A percentile compares a stretch with the other conserved stretches of the same genome.
Conservation (phyloP, 2,329 filamentous ascomycete genomes). For the Colletotrichum sp. region DNA sequence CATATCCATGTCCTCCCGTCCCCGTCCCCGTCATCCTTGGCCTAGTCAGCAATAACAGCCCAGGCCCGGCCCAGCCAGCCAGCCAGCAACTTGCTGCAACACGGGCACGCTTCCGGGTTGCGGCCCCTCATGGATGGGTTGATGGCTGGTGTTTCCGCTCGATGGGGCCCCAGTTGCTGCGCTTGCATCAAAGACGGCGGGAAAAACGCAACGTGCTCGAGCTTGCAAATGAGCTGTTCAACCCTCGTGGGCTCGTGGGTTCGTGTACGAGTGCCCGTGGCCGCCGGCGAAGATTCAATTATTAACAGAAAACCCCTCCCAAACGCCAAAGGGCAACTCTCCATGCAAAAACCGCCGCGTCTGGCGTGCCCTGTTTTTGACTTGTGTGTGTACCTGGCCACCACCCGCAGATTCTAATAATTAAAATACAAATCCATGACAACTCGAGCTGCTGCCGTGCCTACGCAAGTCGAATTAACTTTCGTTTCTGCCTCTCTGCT, state of each 20-base stretch:
- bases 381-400: background rate
- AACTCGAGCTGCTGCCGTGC: background rate
- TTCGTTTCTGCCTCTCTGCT: background rate
- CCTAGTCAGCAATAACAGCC: background rate
- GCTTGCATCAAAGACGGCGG: slow-evolving; percentile 15
- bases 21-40: background rate
- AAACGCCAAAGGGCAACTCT: background rate
- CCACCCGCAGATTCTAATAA: background rate
- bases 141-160: slow-evolving; percentile 11
- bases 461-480: background rate
- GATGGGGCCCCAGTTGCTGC: slow-evolving; percentile 9
- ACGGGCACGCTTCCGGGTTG: background rate
- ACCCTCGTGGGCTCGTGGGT: background rate
- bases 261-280: background rate
- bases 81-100: background rate
- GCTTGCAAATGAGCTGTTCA: background rate
- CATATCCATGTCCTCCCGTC: background rate
- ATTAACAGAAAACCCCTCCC: slow-evolving; percentile 18
- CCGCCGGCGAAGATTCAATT: slow-evolving; percentile 19
- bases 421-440: slow-evolving; percentile 14
- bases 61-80: background rate
- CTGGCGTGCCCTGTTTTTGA: background rate
- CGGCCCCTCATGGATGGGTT: background rate
- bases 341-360: background rate
- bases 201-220: slow-evolving; percentile 13